phyloP scores from a whole-genome alignment of 768 basidiomycete genomes.

The Lactifluus piperatus region DNA sequence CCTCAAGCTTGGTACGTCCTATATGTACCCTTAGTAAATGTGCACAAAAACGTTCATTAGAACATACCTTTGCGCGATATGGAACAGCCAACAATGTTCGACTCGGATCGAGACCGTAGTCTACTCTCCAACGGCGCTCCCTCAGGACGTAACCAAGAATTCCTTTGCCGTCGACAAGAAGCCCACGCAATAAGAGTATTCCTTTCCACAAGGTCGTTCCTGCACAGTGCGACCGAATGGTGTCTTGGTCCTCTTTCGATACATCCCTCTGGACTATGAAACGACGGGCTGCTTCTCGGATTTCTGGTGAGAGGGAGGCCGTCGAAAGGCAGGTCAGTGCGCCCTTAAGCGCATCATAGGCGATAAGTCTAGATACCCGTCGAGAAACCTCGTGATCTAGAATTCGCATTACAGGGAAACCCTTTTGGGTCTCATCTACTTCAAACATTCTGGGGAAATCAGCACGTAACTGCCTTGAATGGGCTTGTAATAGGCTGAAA shows the following conservation, averaged over 20 bases:
- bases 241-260: neutral
- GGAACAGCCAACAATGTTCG: conserved; percentile 43
- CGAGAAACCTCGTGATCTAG: neutral
- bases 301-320: neutral
- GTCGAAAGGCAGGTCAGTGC: neutral
- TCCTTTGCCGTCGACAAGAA: too few relatives aligned
- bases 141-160: too few relatives aligned
- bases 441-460: neutral
- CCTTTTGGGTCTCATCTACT: neutral
- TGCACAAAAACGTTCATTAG: neutral
- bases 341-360: too few relatives aligned
- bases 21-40: neutral
- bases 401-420: conserved; percentile 2
- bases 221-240: neutral
- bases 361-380: too few relatives aligned
- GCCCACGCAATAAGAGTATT: too few relatives aligned
- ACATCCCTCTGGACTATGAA: neutral
- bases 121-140: too few relatives aligned
- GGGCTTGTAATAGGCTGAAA: too few relatives aligned
- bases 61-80: conserved; percentile 33
- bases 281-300: too few relatives aligned
- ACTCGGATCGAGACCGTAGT: conserved; percentile 36
- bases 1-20: conserved; percentile 37
- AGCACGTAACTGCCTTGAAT: conserved; percentile 5
- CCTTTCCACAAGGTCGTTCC: too few relatives aligned